Evolutionary conservation across 768 basidiomycete species (phyloP), one percentile per base, ranked within the genome.

Genomic region (Phylloporus scabripes): DNA sequence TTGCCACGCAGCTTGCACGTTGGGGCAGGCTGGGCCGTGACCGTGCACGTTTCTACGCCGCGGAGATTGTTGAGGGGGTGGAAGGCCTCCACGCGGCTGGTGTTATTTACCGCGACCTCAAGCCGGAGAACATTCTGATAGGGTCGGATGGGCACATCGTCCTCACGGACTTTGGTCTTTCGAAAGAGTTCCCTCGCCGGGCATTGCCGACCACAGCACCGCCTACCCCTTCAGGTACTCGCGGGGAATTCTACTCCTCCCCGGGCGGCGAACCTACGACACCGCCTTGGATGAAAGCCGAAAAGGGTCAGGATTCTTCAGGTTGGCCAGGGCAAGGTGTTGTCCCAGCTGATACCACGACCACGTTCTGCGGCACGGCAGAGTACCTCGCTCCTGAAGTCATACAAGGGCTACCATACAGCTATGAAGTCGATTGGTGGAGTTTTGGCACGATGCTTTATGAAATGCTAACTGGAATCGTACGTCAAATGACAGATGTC

Each of bases 351-450:
- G 87, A 94, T 58, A 73, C 79, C 47, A 93, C 93, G 18, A 82
- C 74, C 21, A 93, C 93, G 7, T 95, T 96, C 63, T 95, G 89
- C 68, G 92, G 92, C 9, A 95, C 92, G n/a, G 92, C 92, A 3
- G 92, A 95, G 69, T 96, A 96, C 59, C 79, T 96, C 7, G 92
- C 96, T 11, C 96, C 96, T 0, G 95, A 99, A 70, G 93, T 98
- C 39, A 92, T 98, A 57, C 88, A 92, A 60, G 90, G 93, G 1
- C 67, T 87, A 58, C 79, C 84, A 17, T 95, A 98, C 63, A 85
- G 85, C 55, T 98, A 92, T 61, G 91, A 93, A 57, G 92, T 95
- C 18, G 95, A 98, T 65, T 95, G 92, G 90, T 99, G 93, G 94
- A 90, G 87, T 56, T 87, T 95, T 60, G 95, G 95, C 31, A 97